Base-by-base conservation (phyloP, 176 grass and related monocot species). In the Oryza brachyantha region DNA sequence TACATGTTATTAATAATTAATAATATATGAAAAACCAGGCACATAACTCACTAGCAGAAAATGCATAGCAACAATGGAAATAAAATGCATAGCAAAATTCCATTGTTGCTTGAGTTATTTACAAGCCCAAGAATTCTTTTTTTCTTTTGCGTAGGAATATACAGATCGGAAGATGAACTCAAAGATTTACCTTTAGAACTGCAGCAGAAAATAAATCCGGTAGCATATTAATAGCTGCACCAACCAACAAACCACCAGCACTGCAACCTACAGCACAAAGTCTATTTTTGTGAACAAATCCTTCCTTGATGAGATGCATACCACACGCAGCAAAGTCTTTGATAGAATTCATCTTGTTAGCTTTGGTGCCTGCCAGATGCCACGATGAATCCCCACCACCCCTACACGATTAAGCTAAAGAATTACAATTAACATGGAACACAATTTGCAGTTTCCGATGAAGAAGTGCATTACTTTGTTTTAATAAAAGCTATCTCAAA, bases 201-300 rank as follows among this genome's bases (percentile, higher is more conserved):
- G 88, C 90, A 83, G 92, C 92, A 87, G 88, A 91, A 85, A 95
- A 99, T 68, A 99, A 95, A 81, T 87, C 64, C 21, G 88, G 87
- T 72, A 79, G 36, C 84, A 91, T 84, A 95, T 99, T 99, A 43
- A 99, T 85, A 22, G 72, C 64, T 29, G 90, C 77, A 64, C 83
- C 90, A 55, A 99, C 92, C 68, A 91, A 79, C 46, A 99, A 81
- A 46, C 92, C 86, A 40, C 96, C 96, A 76, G 88, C 92, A 91
- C 96, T 98, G 79, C 76, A 92, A 81, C 92, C 96, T 85, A 87
- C 43, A 59, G 96, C 92, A 85, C 85, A 67, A 64, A 95, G 96
- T 69, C 85, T 83, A 85, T 86, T 88, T 87, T 89, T 82, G 67
- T 88, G 83, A 77, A 99, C 88, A 85, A 95, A 84, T 31, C 92